A percentile compares a stretch with the other conserved stretches of the same genome.
These are phyloP conservation scores for Malus asiatica DNA, from an alignment of 306 rosid genomes.

Conservation along the genomic window DNA sequence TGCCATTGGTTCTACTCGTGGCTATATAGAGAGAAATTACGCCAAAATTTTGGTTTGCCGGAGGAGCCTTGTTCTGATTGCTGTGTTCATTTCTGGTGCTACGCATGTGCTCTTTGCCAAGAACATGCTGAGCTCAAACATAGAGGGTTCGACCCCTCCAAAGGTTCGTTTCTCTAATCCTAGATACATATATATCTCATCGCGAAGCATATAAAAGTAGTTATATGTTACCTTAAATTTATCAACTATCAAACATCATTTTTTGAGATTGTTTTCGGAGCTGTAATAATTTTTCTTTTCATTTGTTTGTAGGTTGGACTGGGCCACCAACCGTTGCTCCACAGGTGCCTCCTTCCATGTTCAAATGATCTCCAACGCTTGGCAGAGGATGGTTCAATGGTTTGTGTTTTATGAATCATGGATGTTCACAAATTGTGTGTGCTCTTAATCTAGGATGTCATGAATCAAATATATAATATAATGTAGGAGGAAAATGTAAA, in stretches of 20 bases:
- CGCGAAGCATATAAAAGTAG: neutral
- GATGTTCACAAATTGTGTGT: no score
- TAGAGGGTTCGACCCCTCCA: conserved; percentile 14
- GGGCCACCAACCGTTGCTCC: conserved; percentile 5
- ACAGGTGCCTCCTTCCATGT: conserved; percentile 10
- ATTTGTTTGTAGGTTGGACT: neutral
- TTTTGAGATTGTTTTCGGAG: neutral
- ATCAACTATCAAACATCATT: neutral
- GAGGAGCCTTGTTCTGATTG: conserved; percentile 15
- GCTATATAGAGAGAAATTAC: conserved; percentile 1
- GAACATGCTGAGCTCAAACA: conserved; percentile 16
- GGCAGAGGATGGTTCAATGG: neutral
- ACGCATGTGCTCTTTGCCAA: conserved; percentile 16
- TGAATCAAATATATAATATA: no score
- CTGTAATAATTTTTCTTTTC: neutral
- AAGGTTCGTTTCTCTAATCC: neutral
- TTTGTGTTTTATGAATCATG: neutral
- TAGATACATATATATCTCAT: neutral
- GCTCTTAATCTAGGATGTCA: neutral
- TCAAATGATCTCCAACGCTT: conserved; percentile 1
- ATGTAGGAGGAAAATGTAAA: no score
- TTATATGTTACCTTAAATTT: neutral
- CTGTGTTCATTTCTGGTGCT: conserved; percentile 15
- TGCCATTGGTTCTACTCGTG: conserved; percentile 17
- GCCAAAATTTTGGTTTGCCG: neutral